phyloP scores from a whole-genome alignment of 225 moss, liverwort and hornwort genomes.

The Pleurozium schreberi region DNA sequence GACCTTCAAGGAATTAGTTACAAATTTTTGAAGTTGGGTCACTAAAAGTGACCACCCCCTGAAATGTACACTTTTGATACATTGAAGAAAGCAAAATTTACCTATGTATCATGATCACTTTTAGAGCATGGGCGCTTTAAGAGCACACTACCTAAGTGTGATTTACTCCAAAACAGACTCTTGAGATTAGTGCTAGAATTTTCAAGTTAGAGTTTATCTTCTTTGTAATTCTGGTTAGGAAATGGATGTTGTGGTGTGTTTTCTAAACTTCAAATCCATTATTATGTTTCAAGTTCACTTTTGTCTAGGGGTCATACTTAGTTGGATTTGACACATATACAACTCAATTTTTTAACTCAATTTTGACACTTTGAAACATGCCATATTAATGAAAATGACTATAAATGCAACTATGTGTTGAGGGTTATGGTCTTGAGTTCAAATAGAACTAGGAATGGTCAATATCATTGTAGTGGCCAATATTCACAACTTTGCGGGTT shows the following conservation, averaged over 20 bases:
- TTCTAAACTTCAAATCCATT: background rate
- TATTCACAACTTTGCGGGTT: fast-evolving
- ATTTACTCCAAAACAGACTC: background rate
- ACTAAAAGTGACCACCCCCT: too few species aligned
- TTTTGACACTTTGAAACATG: background rate
- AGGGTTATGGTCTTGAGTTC: background rate
- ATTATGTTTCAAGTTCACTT: background rate
- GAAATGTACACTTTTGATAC: too few species aligned
- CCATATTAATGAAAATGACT: background rate
- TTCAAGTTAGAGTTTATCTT: background rate
- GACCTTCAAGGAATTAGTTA: too few species aligned
- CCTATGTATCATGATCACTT: too few species aligned
- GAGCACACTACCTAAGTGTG: too few species aligned
- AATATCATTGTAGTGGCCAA: background rate
- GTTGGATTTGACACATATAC: background rate
- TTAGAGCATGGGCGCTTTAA: too few species aligned
- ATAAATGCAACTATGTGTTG: background rate
- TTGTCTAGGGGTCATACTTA: background rate
- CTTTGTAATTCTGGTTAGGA: background rate
- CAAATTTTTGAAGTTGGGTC: too few species aligned
- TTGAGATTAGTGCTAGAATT: background rate
- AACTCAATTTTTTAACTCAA: too few species aligned
- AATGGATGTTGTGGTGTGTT: background rate
- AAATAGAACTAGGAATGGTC: background rate
- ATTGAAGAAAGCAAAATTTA: too few species aligned